Conservation (phyloP, 2,329 filamentous ascomycete genomes). For the Cladophialophora yegresii region DNA sequence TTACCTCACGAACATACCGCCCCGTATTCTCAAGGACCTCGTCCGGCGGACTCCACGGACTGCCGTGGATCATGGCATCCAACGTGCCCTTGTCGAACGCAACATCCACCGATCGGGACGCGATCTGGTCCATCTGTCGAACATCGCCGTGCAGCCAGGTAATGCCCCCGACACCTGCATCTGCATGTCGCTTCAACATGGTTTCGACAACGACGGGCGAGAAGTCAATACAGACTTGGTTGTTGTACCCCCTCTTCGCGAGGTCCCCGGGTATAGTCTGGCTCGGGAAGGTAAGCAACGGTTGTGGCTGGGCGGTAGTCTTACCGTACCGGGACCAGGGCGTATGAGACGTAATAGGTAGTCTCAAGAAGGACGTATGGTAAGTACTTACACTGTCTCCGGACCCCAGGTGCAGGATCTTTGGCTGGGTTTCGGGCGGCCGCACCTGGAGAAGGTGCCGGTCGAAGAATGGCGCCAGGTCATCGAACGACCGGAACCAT, state of each 20-base stretch:
- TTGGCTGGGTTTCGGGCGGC: slow-evolving; percentile 22
- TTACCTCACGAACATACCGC: slow-evolving; percentile 55
- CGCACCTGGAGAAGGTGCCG: slow-evolving; percentile 28
- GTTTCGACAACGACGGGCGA: slow-evolving; percentile 55
- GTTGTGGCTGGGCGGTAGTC: not conserved
- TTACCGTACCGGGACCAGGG: too few relatives aligned
- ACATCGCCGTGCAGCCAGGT: slow-evolving; percentile 57
- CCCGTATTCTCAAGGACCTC: slow-evolving; percentile 53
- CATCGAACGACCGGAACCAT: slow-evolving; percentile 33
- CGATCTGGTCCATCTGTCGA: slow-evolving; percentile 51
- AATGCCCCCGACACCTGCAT: slow-evolving; percentile 47
- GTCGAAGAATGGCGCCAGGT: slow-evolving; percentile 29
- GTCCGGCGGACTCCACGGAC: slow-evolving; percentile 55
- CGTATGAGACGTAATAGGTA: too few relatives aligned
- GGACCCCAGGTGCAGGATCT: slow-evolving; percentile 28
- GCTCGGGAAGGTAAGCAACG: not conserved
- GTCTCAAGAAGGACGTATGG: not conserved
- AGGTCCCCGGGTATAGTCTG: slow-evolving; percentile 58
- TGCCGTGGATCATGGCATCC: slow-evolving; percentile 59
- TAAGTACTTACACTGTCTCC: slow-evolving; percentile 7
- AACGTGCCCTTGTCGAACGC: slow-evolving; percentile 62
- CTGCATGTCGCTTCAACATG: slow-evolving; percentile 53
- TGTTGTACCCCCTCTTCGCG: slow-evolving; percentile 50
- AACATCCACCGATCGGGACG: slow-evolving; percentile 52
- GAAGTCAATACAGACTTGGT: slow-evolving; percentile 61